Percentiles rank a stretch among this genome's conserved stretches.
Evolutionary conservation across 2,329 filamentous ascomycete species (phyloP).

Genomic region (Neopestalotiopsis sp.): DNA sequence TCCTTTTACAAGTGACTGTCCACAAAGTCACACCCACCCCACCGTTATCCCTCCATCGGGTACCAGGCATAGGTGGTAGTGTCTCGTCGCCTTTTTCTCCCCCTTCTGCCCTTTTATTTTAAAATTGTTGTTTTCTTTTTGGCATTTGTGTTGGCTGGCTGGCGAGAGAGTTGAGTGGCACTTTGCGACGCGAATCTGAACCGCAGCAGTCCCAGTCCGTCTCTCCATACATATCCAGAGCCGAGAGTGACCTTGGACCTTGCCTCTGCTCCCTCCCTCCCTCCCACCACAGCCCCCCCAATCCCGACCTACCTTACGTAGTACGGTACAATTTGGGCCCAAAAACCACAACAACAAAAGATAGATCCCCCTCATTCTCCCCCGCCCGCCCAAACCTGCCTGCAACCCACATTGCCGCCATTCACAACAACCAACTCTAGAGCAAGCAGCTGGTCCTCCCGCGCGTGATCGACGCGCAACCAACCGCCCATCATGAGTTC

Average conservation of each 20-base stretch:
- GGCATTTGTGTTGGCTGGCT: background rate
- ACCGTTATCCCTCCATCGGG: background rate
- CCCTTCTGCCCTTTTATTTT: background rate
- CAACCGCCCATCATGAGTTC: conserved; percentile 52
- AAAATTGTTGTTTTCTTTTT: background rate
- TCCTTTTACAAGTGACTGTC: background rate
- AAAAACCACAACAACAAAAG: conserved; percentile 3
- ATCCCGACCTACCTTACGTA: background rate
- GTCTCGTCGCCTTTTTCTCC: background rate
- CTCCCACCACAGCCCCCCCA: background rate
- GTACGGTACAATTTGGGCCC: background rate
- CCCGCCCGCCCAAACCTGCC: background rate
- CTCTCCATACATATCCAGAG: background rate
- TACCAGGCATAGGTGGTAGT: background rate
- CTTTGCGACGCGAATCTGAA: background rate
- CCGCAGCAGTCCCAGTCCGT: background rate
- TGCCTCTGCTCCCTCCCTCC: too few species aligned
- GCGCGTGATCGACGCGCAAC: conserved; percentile 43
- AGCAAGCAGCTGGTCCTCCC: conserved; percentile 26
- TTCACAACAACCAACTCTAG: background rate
- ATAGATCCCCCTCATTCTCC: conserved; percentile 1
- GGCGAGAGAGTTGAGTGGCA: background rate
- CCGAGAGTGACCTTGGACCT: background rate
- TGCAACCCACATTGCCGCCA: background rate
- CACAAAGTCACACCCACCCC: background rate